phyloP scores from a whole-genome alignment of 2,329 filamentous ascomycete genomes.

The Pezicula neosporulosa region DNA sequence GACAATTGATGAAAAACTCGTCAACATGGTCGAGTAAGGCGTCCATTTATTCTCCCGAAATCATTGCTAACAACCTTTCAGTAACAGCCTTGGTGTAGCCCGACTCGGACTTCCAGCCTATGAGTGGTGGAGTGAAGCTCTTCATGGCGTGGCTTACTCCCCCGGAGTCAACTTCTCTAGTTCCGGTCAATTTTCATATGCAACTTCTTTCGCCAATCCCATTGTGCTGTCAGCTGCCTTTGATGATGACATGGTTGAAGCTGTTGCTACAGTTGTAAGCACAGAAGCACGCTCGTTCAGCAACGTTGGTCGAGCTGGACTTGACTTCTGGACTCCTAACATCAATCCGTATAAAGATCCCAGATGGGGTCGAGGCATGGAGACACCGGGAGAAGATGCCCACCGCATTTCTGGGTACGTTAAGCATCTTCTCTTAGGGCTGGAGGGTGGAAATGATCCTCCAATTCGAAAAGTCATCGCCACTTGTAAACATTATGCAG shows the following conservation, averaged over 20 bases:
- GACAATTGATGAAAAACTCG: background rate
- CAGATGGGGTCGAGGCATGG: conserved; percentile 58
- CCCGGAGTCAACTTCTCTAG: conserved; percentile 53
- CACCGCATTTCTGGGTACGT: conserved; percentile 46
- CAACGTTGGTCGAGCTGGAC: conserved; percentile 51
- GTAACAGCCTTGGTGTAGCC: conserved; percentile 11
- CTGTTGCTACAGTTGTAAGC: conserved; percentile 50
- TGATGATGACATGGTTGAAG: conserved; percentile 56
- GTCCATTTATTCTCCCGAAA: conserved; percentile 9
- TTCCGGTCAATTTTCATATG: conserved; percentile 50
- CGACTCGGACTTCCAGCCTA: conserved; percentile 37
- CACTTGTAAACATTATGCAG: conserved; percentile 56
- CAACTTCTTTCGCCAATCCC: conserved; percentile 64
- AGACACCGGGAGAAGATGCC: conserved; percentile 56
- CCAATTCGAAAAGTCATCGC: conserved; percentile 42
- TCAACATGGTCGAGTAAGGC: background rate
- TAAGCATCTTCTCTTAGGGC: conserved; percentile 46
- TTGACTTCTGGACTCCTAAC: conserved; percentile 64
- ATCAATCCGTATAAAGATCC: conserved; percentile 64
- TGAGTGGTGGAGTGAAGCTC: conserved; percentile 58
- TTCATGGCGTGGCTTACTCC: conserved; percentile 56
- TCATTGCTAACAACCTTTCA: conserved; percentile 12
- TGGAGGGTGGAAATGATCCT: conserved; percentile 42
- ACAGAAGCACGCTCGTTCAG: conserved; percentile 64
- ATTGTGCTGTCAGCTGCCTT: conserved; percentile 61